Percentiles rank a stretch among this genome's conserved stretches.
These are phyloP conservation scores for Corrigiola litoralis DNA, from an alignment of 179 eudicot species.

Conservation along the genomic window DNA sequence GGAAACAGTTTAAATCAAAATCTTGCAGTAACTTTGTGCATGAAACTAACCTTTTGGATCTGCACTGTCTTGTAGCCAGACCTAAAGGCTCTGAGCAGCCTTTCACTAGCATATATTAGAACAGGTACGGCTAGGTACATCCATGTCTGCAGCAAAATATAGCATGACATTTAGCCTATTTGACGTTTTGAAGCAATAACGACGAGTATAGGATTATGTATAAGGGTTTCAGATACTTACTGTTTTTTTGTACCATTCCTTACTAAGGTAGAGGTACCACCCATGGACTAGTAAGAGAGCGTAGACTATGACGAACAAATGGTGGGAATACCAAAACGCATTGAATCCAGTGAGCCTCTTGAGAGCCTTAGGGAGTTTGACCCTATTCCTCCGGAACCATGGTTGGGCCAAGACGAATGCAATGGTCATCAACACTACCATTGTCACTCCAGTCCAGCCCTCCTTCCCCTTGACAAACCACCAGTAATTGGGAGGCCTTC, in stretches of 20 bases:
- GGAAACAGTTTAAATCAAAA: background rate
- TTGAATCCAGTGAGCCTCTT: slow-evolving; percentile 51
- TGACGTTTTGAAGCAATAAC: background rate
- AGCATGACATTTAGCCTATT: background rate
- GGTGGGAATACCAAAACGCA: slow-evolving; percentile 54
- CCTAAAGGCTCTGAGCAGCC: slow-evolving; percentile 43
- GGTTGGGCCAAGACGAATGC: slow-evolving; percentile 47
- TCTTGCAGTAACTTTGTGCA: background rate
- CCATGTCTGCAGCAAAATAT: slow-evolving; percentile 39
- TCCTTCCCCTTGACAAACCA: slow-evolving; percentile 55
- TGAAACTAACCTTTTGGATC: slow-evolving; percentile 36
- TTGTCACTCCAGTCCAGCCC: slow-evolving; percentile 41
- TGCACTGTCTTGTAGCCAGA: slow-evolving; percentile 48
- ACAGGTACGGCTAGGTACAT: slow-evolving; percentile 55
- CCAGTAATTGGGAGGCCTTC: slow-evolving; percentile 44
- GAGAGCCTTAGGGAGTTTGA: slow-evolving; percentile 35
- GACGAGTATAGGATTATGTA: background rate
- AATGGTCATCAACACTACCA: slow-evolving; percentile 41
- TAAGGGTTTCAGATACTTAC: slow-evolving; percentile 17
- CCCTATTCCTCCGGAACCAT: slow-evolving; percentile 40
- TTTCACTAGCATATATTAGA: slow-evolving; percentile 33
- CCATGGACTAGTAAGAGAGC: slow-evolving; percentile 38
- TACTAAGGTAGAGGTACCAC: slow-evolving; percentile 34
- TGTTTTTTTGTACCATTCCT: slow-evolving; percentile 29
- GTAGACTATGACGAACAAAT: slow-evolving; percentile 45